Evolutionary conservation across 306 rosid genomes (phyloP), one percentile per base, ranked within the genome.

Genomic region (Trifolium pratense): DNA sequence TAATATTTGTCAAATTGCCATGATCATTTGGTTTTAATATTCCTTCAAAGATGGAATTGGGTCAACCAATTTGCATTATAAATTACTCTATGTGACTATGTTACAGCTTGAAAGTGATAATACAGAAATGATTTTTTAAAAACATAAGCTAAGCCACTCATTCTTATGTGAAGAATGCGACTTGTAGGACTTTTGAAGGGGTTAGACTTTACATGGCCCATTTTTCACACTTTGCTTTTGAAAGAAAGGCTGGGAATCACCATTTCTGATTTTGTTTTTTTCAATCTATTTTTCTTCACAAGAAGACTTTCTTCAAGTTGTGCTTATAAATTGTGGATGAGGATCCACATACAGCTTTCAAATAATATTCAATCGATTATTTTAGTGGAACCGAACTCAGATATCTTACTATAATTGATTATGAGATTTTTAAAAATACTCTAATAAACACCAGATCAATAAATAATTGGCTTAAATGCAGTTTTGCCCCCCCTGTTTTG

Each of bases 51-150:
- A 71, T 68, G 45, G 17, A 79, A 63, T 59, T 23, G 40, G 65
- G 86, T 86, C 89, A 85, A 82, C 88, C 77, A 78, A 66, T 73
- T 43, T 72, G 39, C 36, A 26, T 17, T 67, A 29, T 11, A 29
- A 6, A 66, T 48, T 78, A 65, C 52, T 20, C 10, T 52, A 3
- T 18, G 29, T 52, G 20, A 52, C 5, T 52, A 7, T 18, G 59
- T 18, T 17, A 52, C 59, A 52, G 25, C 59, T 52, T 18, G 49
- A 43, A 52, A 7, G 9, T 20, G 59, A 32, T 13, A 58, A 26
- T 25, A 6, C 39, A 36, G 0, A 6, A 36, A 36, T 36, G 9
- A 6, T 2, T 8, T 36, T 34, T 36, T 29, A 4, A 29, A 26
- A 36, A 7, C 1, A 36, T 36, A 36, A 36, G 39, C 2, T 36